Base-by-base conservation (phyloP, 139 green algal genomes). In the Marvania coccoides region DNA sequence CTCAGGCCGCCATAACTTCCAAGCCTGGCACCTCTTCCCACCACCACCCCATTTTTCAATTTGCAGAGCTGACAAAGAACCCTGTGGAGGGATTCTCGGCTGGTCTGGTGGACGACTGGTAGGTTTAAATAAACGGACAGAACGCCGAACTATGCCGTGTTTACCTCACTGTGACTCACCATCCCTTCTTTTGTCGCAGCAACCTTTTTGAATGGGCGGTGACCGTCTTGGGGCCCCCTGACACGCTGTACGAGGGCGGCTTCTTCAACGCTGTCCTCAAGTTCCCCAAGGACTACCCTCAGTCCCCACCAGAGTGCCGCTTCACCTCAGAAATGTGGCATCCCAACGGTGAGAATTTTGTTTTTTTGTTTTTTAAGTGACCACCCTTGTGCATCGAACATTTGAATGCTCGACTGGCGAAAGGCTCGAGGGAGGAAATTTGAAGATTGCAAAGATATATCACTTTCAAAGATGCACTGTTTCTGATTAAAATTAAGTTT, bases 281-380 rank as follows among this genome's bases (percentile, higher is more conserved):
- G 24, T 99, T 99, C 70, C 95, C 95, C 4, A 86, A 85, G 57
- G 96, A 99, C 84, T 99, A 99, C 70, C 95, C 95, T 6, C 93
- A 99, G 65, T 91, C 70, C 4, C 95, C 95, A 13, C 95, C 95
- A 19, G 83, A 77, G 2, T 96, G 93, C 73, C 80, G 86, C 1
- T 99, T 99, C 81, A 96, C 84, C 0, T 97, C 90, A 54, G 95
- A 99, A 29, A 98, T 99, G 92, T 99, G 95, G 95, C 90, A 97
- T 69, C 89, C 89, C 6, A 97, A 96, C 67, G 87, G 86, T 92
- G 35, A 67, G 85, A 15, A 5, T n/a, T n/a, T n/a, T n/a, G n/a
- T n/a, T n/a, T n/a, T n/a, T n/a, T n/a, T n/a, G n/a, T n/a, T n/a
- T n/a, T n/a, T n/a, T n/a, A n/a, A n/a, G n/a, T n/a, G n/a, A n/a